Evolutionary conservation across 1,284 basidiomycete species (phyloP).

Genomic region (Mycena sp.): DNA sequence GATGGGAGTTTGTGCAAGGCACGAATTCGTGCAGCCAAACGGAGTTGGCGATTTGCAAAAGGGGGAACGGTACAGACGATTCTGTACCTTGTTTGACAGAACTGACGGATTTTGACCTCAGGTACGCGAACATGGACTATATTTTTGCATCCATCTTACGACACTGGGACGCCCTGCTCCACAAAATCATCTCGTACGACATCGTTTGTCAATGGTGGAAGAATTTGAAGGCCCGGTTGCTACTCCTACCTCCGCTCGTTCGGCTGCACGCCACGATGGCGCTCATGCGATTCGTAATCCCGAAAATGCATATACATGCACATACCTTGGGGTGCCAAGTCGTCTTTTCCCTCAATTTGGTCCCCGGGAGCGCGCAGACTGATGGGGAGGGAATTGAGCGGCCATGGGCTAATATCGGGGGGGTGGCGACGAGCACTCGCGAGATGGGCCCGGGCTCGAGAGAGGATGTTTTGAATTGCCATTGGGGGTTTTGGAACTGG

Average conservation of each 20-base stretch:
- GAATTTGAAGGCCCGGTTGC: conserved; percentile 19
- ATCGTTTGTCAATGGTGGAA: conserved; percentile 35
- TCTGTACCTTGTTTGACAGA: too few species aligned
- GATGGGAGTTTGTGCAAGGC: conserved; percentile 26
- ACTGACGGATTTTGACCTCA: conserved; percentile 12
- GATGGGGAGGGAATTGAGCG: conserved; percentile 42
- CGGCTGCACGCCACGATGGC: background rate
- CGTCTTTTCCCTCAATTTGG: conserved; percentile 36
- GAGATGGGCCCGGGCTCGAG: conserved; percentile 40
- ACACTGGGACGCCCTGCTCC: background rate
- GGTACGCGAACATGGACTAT: conserved; percentile 50
- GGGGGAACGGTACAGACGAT: conserved; percentile 17
- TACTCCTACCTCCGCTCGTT: conserved; percentile 17
- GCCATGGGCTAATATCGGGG: background rate
- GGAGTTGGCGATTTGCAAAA: conserved; percentile 26
- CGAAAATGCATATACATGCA: conserved; percentile 39
- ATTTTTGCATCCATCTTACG: background rate
- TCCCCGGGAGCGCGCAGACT: conserved; percentile 30
- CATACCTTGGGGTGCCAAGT: conserved; percentile 35
- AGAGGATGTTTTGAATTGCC: conserved; percentile 39
- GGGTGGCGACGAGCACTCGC: conserved; percentile 34
- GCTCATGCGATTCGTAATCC: conserved; percentile 25
- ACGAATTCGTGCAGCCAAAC: conserved; percentile 26
- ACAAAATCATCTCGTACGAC: conserved; percentile 33
- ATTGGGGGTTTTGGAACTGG: conserved; percentile 42